Percentiles rank a stretch among this genome's conserved stretches.
These are phyloP conservation scores for Fusarium piperis DNA, from an alignment of 2,329 filamentous ascomycete genomes.

Conservation along the genomic window DNA sequence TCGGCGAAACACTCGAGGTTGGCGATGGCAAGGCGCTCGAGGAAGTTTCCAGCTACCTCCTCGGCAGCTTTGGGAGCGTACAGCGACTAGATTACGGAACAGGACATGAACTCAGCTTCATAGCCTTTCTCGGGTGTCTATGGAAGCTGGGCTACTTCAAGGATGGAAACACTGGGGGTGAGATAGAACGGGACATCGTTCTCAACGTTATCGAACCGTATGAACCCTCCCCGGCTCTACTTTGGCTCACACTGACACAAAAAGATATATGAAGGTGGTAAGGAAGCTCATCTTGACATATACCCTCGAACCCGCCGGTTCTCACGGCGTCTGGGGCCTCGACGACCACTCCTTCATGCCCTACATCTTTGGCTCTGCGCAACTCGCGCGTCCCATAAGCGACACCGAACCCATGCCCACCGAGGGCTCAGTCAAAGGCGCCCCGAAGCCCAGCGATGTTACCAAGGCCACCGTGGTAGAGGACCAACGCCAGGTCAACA, in stretches of 20 bases:
- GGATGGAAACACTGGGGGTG: conserved; percentile 58
- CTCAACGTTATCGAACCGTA: conserved; percentile 85
- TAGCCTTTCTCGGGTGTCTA: conserved; percentile 87
- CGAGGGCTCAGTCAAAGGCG: conserved; percentile 78
- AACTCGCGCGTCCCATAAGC: conserved; percentile 80
- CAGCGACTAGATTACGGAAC: conserved; percentile 95
- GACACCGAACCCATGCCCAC: conserved; percentile 71
- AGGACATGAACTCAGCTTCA: conserved; percentile 92
- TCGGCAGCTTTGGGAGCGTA: conserved; percentile 87
- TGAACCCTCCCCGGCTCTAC: conserved; percentile 40
- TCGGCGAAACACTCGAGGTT: conserved; percentile 45
- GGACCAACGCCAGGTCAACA: conserved; percentile 71
- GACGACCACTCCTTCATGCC: conserved; percentile 95
- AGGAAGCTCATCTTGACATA: conserved; percentile 88
- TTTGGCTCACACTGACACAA: neutral
- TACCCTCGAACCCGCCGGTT: conserved; percentile 92
- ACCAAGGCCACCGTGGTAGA: conserved; percentile 72
- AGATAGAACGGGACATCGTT: conserved; percentile 82
- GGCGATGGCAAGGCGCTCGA: conserved; percentile 60
- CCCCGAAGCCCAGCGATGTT: conserved; percentile 78
- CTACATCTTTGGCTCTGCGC: conserved; percentile 95
- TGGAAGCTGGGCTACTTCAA: conserved; percentile 90
- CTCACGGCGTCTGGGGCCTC: conserved; percentile 98
- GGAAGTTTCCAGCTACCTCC: conserved; percentile 81
- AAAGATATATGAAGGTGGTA: conserved; percentile 80